These are phyloP conservation scores for Cercospora sesami DNA, from an alignment of 2,329 filamentous ascomycete genomes.

Conservation along the genomic window DNA sequence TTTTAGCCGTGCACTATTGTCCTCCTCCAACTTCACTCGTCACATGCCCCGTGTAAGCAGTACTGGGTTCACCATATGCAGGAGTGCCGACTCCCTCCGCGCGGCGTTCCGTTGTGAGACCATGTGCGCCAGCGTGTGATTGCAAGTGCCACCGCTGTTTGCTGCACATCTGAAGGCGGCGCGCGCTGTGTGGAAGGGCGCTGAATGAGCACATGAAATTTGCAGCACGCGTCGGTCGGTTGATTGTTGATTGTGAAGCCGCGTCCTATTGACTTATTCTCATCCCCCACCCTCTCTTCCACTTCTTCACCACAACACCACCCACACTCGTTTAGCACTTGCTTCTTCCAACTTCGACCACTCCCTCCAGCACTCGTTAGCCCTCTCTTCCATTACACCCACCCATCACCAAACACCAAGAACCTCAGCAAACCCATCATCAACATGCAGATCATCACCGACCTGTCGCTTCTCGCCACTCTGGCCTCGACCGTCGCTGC, in stretches of 20 bases:
- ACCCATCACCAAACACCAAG: background rate
- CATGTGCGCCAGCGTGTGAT: constrained; percentile 11
- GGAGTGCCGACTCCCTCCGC: background rate
- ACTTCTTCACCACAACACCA: constrained; percentile 1
- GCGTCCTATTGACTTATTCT: background rate
- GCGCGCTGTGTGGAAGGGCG: background rate
- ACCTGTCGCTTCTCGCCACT: constrained; percentile 8
- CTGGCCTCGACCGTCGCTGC: constrained; percentile 9
- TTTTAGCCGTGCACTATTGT: background rate
- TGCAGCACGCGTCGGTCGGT: background rate
- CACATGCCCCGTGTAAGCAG: background rate
- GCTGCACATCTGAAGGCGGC: background rate
- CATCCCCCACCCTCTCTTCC: background rate
- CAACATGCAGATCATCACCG: constrained; percentile 6
- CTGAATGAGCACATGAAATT: background rate
- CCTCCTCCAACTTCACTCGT: background rate
- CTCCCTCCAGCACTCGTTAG: background rate
- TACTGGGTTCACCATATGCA: background rate
- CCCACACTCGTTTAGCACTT: constrained; percentile 1
- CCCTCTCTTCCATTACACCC: background rate
- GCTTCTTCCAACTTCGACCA: background rate
- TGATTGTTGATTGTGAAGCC: background rate
- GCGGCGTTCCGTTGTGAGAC: constrained; percentile 8
- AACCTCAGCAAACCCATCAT: background rate
- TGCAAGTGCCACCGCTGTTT: constrained; percentile 10